Conservation (phyloP, 2,329 filamentous ascomycete species). For the Cylindrodendrum hubeiense region DNA sequence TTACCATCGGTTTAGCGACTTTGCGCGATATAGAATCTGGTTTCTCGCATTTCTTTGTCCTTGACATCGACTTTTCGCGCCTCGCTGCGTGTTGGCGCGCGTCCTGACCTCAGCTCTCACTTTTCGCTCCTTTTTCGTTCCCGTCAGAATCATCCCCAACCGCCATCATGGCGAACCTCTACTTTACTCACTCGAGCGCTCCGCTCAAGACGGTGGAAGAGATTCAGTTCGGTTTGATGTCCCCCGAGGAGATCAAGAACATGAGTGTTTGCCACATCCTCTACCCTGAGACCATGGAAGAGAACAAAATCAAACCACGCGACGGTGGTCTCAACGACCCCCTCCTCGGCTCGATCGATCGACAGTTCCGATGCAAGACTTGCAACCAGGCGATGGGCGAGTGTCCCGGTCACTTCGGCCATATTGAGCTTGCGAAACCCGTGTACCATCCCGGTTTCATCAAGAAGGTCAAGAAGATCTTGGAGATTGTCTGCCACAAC, state of each 20-base stretch:
- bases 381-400: conserved; percentile 96
- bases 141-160: conserved; percentile 47
- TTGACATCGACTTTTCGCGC: conserved; percentile 44
- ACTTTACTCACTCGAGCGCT: conserved; percentile 92
- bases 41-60: conserved; percentile 36
- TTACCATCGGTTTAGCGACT: conserved; percentile 49
- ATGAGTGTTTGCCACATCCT: conserved; percentile 97
- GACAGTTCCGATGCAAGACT: conserved; percentile 94
- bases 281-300: conserved; percentile 99
- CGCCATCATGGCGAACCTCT: conserved; percentile 88
- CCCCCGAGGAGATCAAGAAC: conserved; percentile 98
- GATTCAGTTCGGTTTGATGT: conserved; percentile 98
- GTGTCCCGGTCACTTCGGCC: conserved; percentile 97
- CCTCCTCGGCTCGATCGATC: conserved; percentile 94
- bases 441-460: conserved; percentile 97
- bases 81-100: conserved; percentile 40
- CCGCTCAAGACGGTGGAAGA: conserved; percentile 98
- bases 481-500: conserved; percentile 99
- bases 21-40: conserved; percentile 39
- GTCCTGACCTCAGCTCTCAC: conserved; percentile 39
- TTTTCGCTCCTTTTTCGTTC: conserved; percentile 43
- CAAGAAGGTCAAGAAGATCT: conserved; percentile 98
- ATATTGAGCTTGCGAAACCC: conserved; percentile 96
- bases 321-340: conserved; percentile 95
- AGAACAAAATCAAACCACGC: conserved; percentile 90